Evolutionary conservation across 176 grass and related monocot genomes (phyloP).

Genomic region (Juncus inflexus): DNA sequence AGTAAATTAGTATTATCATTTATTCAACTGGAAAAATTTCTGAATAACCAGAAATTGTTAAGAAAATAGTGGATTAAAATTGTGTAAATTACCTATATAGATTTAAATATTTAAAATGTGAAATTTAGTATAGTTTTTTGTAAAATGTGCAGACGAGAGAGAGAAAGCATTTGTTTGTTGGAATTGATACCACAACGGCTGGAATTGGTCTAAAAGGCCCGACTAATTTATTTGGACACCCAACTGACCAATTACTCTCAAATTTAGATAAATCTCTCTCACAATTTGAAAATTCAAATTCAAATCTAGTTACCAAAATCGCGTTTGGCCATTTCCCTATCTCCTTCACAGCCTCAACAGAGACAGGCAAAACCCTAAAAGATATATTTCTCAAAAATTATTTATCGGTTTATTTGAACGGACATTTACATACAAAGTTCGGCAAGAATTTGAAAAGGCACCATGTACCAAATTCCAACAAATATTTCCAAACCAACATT

Average conservation of each 20-base stretch:
- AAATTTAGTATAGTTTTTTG: slow-evolving; percentile 7
- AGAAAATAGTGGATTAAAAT: background rate
- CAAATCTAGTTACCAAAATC: slow-evolving; percentile 60
- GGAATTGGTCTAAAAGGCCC: slow-evolving; percentile 62
- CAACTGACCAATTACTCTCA: slow-evolving; percentile 62
- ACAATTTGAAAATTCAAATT: slow-evolving; percentile 52
- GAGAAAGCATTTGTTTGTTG: slow-evolving; percentile 84
- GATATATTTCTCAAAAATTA: slow-evolving; percentile 84
- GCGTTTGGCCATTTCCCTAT: slow-evolving; percentile 74
- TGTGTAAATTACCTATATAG: background rate
- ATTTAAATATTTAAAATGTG: background rate
- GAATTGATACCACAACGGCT: slow-evolving; percentile 82
- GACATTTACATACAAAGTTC: slow-evolving; percentile 90
- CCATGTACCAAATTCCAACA: slow-evolving; percentile 34
- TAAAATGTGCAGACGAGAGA: slow-evolving; percentile 64
- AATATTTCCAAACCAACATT: slow-evolving; percentile 79
- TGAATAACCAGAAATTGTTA: too few species aligned
- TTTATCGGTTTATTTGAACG: slow-evolving; percentile 75
- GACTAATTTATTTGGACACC: slow-evolving; percentile 93
- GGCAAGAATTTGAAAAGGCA: slow-evolving; percentile 91
- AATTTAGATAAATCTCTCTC: slow-evolving; percentile 61
- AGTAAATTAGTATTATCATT: too few species aligned
- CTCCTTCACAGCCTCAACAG: slow-evolving; percentile 78
- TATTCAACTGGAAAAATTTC: too few species aligned
- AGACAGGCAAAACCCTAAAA: slow-evolving; percentile 71